These are phyloP conservation scores for Kokia cookei DNA, from an alignment of 441 rosid genomes.

Conservation along the genomic window DNA sequence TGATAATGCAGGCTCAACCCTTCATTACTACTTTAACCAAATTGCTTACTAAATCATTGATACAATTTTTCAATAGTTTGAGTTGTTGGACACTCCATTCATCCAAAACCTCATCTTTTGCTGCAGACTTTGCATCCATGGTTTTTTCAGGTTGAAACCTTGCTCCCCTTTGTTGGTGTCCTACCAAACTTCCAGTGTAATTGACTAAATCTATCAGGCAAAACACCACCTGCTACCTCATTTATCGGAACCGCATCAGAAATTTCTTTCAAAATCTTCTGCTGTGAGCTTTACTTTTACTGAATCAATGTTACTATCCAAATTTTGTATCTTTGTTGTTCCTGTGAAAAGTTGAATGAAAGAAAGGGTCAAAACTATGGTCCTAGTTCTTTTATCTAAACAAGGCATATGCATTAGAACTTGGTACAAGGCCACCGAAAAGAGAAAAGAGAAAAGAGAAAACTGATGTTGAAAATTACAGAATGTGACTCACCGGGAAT, in stretches of 20 bases:
- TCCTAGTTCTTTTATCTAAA: neutral
- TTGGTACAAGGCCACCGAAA: neutral
- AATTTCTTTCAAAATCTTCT: conserved; percentile 23
- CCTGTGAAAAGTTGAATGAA: conserved; percentile 1
- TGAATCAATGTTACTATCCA: conserved; percentile 21
- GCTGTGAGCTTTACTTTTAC: conserved; percentile 18
- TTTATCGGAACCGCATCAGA: conserved; percentile 12
- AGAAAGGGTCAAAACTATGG: too few species aligned
- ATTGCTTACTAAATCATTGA: too few species aligned
- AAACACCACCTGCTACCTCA: conserved; percentile 17
- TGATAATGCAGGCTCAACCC: too few species aligned
- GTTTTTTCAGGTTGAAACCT: neutral
- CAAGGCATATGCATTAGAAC: neutral
- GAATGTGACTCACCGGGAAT: conserved; percentile 20
- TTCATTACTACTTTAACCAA: neutral
- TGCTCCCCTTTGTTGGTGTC: conserved; percentile 13
- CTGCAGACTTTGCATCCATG: neutral
- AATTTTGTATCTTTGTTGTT: conserved; percentile 27
- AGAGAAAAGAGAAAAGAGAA: neutral
- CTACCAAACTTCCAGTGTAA: conserved; percentile 16
- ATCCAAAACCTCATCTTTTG: neutral
- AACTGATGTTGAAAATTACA: too few species aligned
- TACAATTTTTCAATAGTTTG: neutral
- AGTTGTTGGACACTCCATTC: neutral
- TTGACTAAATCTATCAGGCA: neutral